A percentile compares a stretch with the other conserved stretches of the same genome.
These are phyloP conservation scores for Sugiyamaella marilandica DNA, from an alignment of 805 yeast species.

Conservation along the genomic window DNA sequence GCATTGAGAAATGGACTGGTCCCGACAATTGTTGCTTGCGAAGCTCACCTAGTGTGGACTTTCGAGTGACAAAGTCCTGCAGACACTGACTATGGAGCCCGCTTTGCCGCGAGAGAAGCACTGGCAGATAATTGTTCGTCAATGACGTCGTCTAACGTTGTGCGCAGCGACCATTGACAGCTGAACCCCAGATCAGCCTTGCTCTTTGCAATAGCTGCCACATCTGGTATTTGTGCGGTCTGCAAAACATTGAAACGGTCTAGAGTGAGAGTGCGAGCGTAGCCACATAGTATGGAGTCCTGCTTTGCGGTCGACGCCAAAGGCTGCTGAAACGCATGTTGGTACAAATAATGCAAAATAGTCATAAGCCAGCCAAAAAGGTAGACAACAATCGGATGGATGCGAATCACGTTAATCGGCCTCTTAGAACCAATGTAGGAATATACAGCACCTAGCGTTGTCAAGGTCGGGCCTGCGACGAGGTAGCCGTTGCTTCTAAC, in stretches of 20 bases:
- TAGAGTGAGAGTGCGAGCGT: conserved; percentile 22
- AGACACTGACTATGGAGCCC: too few species aligned
- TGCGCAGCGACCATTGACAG: conserved; percentile 23
- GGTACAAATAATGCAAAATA: conserved; percentile 11
- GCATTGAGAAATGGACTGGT: too few species aligned
- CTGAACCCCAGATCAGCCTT: conserved; percentile 18
- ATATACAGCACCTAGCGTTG: conserved; percentile 23
- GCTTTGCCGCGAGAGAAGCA: background rate
- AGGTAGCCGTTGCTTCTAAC: conserved; percentile 18
- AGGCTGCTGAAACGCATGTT: conserved; percentile 14
- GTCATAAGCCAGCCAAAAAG: conserved; percentile 10
- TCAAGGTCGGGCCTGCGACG: conserved; percentile 20
- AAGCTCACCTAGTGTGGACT: too few species aligned
- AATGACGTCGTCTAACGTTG: conserved; percentile 22
- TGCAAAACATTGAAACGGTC: conserved; percentile 26
- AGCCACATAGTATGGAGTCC: conserved; percentile 17
- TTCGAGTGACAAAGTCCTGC: too few species aligned
- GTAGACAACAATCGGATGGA: conserved; percentile 24
- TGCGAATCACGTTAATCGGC: conserved; percentile 12
- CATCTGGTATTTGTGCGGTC: conserved; percentile 25
- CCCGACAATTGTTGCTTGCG: too few species aligned
- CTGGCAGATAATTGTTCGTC: conserved; percentile 12
- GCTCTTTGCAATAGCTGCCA: conserved; percentile 16
- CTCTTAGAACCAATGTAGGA: conserved; percentile 15
- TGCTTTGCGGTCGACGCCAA: conserved; percentile 6